Evolutionary conservation across 495 filamentous ascomycete genomes (phyloP), one percentile per base, ranked within the genome.

Genomic region (Apiosordaria backusii): DNA sequence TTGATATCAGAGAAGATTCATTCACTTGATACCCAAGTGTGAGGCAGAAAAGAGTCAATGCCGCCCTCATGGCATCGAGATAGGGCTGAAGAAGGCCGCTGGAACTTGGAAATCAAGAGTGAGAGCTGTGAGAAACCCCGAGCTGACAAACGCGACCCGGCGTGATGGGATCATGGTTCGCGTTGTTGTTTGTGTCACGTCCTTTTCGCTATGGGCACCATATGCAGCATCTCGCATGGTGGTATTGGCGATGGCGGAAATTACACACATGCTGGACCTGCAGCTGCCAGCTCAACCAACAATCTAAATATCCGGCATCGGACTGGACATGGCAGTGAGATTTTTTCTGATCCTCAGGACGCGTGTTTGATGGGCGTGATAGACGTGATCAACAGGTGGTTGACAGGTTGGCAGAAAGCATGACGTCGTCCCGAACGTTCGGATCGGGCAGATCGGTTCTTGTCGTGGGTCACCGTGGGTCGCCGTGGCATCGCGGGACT

Each of bases 161-260:
- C 52, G 18, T n/a, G 18, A 55, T 23, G n/a, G 50, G 15, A 55
- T 6, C n/a, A 55, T 23, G 52, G 9, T 45, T 21, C 52, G 19
- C 18, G 52, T 23, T 55, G 52, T 55, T 55, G 35, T 45, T 45
- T 45, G 52, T 55, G 52, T 55, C 52, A 55, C 52, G 52, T 22
- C n/a, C 52, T 23, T 45, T 61, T 61, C 59, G 59, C 59, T 13
- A 21, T 25, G 59, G 24, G 25, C 21, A 13, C 25, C 52, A 55
- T 55, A 23, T 55, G 52, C 59, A 61, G 59, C 27, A 40, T 35
- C 26, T 27, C 24, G 26, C 59, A 45, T 61, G 16, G 59, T 61
- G 26, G 57, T 59, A 24, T n/a, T 61, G 57, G 57, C 18, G 59
- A 22, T 40, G 24, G 59, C 59, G 59, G 59, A 61, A 61, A 61